These are phyloP conservation scores for Calocybe cyanea DNA, from an alignment of 768 basidiomycete species.

Conservation along the genomic window DNA sequence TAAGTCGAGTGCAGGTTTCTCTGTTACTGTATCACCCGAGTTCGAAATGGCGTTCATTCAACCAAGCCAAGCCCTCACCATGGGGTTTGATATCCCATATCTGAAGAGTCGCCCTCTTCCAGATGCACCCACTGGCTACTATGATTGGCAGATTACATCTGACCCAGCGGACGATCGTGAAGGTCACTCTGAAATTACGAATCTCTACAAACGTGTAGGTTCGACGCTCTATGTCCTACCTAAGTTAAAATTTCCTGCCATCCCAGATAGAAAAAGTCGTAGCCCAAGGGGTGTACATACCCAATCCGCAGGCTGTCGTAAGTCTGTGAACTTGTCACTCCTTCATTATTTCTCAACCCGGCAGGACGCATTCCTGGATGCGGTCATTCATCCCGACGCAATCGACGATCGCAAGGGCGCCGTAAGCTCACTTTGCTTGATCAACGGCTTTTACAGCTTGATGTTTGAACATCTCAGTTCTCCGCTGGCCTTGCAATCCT, in stretches of 20 bases:
- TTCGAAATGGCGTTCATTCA: slow-evolving; percentile 12
- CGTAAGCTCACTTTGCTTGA: slow-evolving; percentile 12
- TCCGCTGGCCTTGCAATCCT: slow-evolving; percentile 24
- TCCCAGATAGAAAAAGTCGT: slow-evolving; percentile 18
- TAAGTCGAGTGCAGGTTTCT: too few relatives aligned
- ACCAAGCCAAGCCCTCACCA: slow-evolving; percentile 20
- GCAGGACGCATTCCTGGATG: slow-evolving; percentile 28
- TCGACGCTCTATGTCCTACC: neutral
- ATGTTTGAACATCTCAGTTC: slow-evolving; percentile 24
- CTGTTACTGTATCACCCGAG: too few relatives aligned
- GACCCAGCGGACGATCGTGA: slow-evolving; percentile 23
- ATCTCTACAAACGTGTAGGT: slow-evolving; percentile 24
- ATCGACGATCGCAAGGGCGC: slow-evolving; percentile 40
- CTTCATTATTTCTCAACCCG: neutral
- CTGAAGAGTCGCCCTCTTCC: slow-evolving; percentile 35
- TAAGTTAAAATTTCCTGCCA: neutral
- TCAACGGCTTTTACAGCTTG: neutral
- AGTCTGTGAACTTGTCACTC: neutral
- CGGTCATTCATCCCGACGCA: slow-evolving; percentile 26
- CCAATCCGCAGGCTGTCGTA: slow-evolving; percentile 21
- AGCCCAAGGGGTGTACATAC: slow-evolving; percentile 20
- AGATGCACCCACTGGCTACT: slow-evolving; percentile 39
- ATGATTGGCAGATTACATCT: slow-evolving; percentile 36
- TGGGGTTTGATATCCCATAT: slow-evolving; percentile 30
- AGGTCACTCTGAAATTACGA: slow-evolving; percentile 32